Percentiles rank a stretch among this genome's conserved stretches.
Conservation (phyloP, 305 asterid species). For the Coffea humblotiana region DNA sequence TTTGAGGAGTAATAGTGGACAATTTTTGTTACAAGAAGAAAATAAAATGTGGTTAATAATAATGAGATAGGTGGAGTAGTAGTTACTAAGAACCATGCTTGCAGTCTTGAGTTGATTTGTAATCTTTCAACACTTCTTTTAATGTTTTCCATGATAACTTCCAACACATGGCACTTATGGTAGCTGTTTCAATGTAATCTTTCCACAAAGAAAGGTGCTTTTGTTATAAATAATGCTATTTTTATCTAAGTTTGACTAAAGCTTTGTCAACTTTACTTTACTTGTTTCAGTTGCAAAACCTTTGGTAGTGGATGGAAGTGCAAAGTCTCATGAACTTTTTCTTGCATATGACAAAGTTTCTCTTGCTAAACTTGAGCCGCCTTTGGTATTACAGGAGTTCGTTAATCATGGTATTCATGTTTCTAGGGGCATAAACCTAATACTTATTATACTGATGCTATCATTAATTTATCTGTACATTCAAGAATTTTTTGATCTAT, state of each 20-base stretch:
- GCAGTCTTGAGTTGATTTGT: background rate
- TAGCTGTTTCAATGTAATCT: constrained; percentile 1
- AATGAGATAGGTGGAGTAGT: background rate
- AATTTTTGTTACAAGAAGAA: background rate
- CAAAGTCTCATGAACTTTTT: constrained; percentile 88
- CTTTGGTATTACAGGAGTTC: constrained; percentile 89
- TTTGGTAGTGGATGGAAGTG: constrained; percentile 49
- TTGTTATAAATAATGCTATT: background rate
- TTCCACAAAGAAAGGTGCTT: background rate
- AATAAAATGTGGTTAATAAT: background rate
- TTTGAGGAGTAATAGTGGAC: background rate
- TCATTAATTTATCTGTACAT: background rate
- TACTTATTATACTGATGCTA: background rate
- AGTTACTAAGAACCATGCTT: background rate
- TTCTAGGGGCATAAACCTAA: background rate
- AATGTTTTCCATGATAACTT: background rate
- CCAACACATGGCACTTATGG: background rate
- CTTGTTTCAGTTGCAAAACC: constrained; percentile 85
- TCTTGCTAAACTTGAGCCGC: constrained; percentile 84
- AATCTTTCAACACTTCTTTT: background rate
- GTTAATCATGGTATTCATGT: constrained; percentile 74
- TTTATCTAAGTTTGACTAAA: background rate
- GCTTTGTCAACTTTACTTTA: background rate
- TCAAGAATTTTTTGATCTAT: constrained; percentile 10
- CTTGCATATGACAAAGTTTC: constrained; percentile 84